Base-by-base conservation (phyloP, 208 protist species). In the Lotmaria passim region DNA sequence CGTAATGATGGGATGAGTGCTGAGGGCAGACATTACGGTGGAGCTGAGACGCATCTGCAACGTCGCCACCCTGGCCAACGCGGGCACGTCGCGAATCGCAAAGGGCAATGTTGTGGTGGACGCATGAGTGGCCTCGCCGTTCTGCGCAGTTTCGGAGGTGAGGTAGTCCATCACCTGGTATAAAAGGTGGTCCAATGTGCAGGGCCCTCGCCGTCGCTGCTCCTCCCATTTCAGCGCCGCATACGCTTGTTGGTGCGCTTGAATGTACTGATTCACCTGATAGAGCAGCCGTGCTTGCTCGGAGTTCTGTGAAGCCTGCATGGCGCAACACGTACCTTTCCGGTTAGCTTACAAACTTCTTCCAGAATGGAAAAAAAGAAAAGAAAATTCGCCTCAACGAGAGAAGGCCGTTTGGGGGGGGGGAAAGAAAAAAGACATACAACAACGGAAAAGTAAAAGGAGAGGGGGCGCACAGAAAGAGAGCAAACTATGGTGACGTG, bases 1-100 rank as follows among this genome's bases (percentile, higher is more conserved):
- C 7, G 91, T 96, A 14, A 92, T 85, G 1, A 96, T 77, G 21
- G 89, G 80, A 5, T 87, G 82, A 0, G 87, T 93, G 23, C 77
- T 79, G 50, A 94, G 77, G 17, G 86, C 84, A 7, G 73, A 64
- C 34, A 87, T 65, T 15, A 96, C 68, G 7, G 73, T 57, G 12
- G 75, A 60, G 30, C 85, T 91, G 0, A 94, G 53, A 1, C 85
- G 78, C 44, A 74, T 56, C 67, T 96, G 85, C 24, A 81, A 28
- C 8, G 72, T 43, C 15, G 89, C 83, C 7, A 92, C 46, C 12
- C 55, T 56, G 26, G 69, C 66, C 30, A 96, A 66, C 1, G 78
- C 71, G 17, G 87, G 90, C 11, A 96, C 60, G 17, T 86, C 72
- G 34, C 71, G 55, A 14, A 93, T 28, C 6, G 82, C 64, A 47